Evolutionary conservation across 345 rosid genomes (phyloP), one percentile per base, ranked within the genome.

Genomic region (Crucihimalaya himalaica): DNA sequence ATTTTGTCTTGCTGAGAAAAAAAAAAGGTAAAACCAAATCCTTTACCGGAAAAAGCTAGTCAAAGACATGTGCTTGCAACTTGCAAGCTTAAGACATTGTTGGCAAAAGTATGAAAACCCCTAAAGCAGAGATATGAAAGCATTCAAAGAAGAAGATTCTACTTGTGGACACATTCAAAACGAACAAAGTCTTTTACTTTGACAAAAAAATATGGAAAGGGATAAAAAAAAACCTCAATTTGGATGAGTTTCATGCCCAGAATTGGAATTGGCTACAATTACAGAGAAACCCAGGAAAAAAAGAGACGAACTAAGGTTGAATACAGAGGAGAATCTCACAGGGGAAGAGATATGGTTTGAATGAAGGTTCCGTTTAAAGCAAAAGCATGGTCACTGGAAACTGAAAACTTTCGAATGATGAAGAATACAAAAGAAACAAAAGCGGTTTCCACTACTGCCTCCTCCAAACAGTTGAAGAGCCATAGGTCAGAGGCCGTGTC

Each of bases 1-100:
- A 88, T 74, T 15, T 84, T 83, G 43, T 72, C 56, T 40, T 34
- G 35, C 29, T 42, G 55, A 12, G 27, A 3, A 16, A 6, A 18
- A n/a, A n/a, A 12, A 10, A 42, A 69, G 21, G 62, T 14, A 62
- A 53, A 75, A 18, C 23, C 19, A 15, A 46, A 43, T 31, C 51
- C 46, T 74, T 62, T 51, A 50, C 28, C 35, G 18, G 25, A 63
- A 16, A 52, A 66, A 66, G 57, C 69, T 62, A 76, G 63, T 70
- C 71, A 76, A 70, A 61, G 64, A 29, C 79, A 75, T 60, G 69
- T 21, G 74, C 79, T 68, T 75, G 6, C 37, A 67, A 37, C 79
- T 68, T 75, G 6, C 37, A 67, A 39, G 73, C 53, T 35, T 58
- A 47, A 20, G 45, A 59, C 74, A 75, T 68, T 60, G 68, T 4